These are phyloP conservation scores for Annona squamosa DNA, from an alignment of 164 flowering plant genomes.

Conservation along the genomic window DNA sequence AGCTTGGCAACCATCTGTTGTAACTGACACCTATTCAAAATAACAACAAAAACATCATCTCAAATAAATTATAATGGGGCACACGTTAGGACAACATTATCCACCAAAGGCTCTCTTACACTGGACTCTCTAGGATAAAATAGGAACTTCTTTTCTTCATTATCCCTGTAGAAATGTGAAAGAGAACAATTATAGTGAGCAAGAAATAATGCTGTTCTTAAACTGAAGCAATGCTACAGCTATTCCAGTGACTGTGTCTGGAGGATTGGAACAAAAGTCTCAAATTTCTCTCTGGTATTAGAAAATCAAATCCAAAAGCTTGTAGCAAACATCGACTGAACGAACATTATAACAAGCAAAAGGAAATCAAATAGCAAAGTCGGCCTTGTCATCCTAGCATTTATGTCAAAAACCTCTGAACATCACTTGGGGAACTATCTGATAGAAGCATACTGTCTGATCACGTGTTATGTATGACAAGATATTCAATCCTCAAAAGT, in stretches of 20 bases:
- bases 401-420: neutral
- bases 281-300: neutral
- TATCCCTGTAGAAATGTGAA: slow-evolving; percentile 37
- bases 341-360: neutral
- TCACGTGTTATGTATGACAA: too few relatives aligned
- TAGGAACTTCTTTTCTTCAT: slow-evolving; percentile 47
- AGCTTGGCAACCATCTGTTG: slow-evolving; percentile 80
- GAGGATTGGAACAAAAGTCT: neutral
- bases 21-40: slow-evolving; percentile 47
- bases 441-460: neutral
- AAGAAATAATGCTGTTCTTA: neutral
- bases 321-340: neutral
- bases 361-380: neutral
- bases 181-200: neutral
- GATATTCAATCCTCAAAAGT: too few relatives aligned
- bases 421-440: neutral
- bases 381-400: neutral
- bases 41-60: neutral
- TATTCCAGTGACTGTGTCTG: neutral
- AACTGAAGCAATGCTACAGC: neutral
- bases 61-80: neutral
- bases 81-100: slow-evolving; percentile 1
- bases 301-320: neutral
- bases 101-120: slow-evolving; percentile 39
- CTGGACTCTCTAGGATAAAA: slow-evolving; percentile 73